Percentiles rank a stretch among this genome's conserved stretches.
Evolutionary conservation across 148 eudicot genomes (phyloP).

Genomic region (Oxyria digyna): DNA sequence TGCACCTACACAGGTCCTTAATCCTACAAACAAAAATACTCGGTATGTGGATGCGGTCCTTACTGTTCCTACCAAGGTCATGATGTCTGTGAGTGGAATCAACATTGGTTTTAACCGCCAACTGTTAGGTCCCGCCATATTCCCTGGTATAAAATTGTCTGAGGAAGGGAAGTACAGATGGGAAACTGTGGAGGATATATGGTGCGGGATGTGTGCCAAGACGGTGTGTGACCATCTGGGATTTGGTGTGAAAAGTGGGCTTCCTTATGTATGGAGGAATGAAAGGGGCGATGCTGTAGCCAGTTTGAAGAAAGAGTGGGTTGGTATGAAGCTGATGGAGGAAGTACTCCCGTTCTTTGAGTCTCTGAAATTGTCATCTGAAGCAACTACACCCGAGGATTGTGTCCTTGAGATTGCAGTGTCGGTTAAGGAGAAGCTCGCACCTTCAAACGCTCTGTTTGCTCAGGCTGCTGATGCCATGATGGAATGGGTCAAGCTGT

Average conservation of each 20-base stretch:
- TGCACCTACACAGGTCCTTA: conserved; percentile 94
- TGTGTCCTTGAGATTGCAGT: conserved; percentile 75
- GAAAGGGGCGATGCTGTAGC: conserved; percentile 73
- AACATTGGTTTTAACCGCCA: conserved; percentile 73
- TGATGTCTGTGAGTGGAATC: conserved; percentile 82
- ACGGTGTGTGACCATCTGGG: conserved; percentile 67
- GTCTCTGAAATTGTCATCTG: conserved; percentile 38
- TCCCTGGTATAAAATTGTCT: conserved; percentile 59
- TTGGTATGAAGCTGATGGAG: conserved; percentile 88
- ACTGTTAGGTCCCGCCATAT: conserved; percentile 70
- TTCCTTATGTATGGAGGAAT: conserved; percentile 83
- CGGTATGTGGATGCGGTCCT: conserved; percentile 86
- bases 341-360: conserved; percentile 77
- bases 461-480: conserved; percentile 73
- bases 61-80: conserved; percentile 51
- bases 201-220: conserved; percentile 81
- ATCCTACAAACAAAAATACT: conserved; percentile 50
- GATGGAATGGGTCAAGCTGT: conserved; percentile 72
- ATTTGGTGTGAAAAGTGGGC: conserved; percentile 73
- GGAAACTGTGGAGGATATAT: conserved; percentile 92
- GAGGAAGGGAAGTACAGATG: conserved; percentile 83
- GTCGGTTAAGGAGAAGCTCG: conserved; percentile 51
- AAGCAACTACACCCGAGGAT: conserved; percentile 53
- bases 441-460: conserved; percentile 32
- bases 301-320: conserved; percentile 92